Evolutionary conservation across 768 basidiomycete genomes (phyloP).

Genomic region (Trametes punicea): DNA sequence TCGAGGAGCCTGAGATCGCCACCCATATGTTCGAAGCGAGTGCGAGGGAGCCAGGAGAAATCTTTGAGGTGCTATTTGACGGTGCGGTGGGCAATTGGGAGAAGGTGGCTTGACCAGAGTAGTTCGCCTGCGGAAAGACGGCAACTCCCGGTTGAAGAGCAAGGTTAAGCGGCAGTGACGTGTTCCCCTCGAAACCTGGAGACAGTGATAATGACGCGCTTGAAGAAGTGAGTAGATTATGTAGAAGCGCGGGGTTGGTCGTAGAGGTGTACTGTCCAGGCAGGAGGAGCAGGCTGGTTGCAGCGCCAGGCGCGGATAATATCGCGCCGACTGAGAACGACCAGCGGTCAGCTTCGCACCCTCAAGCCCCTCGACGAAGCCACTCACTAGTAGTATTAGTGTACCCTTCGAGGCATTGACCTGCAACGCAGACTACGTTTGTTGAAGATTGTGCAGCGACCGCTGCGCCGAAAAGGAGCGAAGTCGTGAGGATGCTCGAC

Average conservation of each 20-base stretch:
- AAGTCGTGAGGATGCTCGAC: constrained; percentile 36
- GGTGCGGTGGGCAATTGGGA: constrained; percentile 51
- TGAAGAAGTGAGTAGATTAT: constrained; percentile 61
- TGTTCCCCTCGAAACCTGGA: constrained; percentile 61
- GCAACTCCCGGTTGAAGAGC: constrained; percentile 64
- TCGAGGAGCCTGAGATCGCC: constrained; percentile 52
- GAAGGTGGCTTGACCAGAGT: constrained; percentile 64
- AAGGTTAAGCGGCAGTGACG: constrained; percentile 63
- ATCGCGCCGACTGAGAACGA: constrained; percentile 63
- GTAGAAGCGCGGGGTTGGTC: constrained; percentile 70
- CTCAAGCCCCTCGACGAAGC: not conserved
- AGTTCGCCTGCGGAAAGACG: constrained; percentile 58
- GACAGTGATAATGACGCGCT: constrained; percentile 57
- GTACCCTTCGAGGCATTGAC: constrained; percentile 81
- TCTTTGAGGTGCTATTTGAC: constrained; percentile 20
- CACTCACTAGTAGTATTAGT: constrained; percentile 68
- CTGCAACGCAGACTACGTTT: constrained; percentile 77
- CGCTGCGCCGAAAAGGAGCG: constrained; percentile 35
- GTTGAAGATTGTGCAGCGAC: constrained; percentile 50
- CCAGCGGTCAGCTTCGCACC: constrained; percentile 6
- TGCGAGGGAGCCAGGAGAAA: constrained; percentile 59
- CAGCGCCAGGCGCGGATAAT: constrained; percentile 51
- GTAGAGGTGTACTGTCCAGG: constrained; percentile 74
- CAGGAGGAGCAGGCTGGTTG: constrained; percentile 58
- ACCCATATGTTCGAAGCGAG: constrained; percentile 70